Percentiles rank a stretch among this genome's conserved stretches.
Conservation (phyloP, 2,329 filamentous ascomycete species). For the Purpureocillium takamizusanense region DNA sequence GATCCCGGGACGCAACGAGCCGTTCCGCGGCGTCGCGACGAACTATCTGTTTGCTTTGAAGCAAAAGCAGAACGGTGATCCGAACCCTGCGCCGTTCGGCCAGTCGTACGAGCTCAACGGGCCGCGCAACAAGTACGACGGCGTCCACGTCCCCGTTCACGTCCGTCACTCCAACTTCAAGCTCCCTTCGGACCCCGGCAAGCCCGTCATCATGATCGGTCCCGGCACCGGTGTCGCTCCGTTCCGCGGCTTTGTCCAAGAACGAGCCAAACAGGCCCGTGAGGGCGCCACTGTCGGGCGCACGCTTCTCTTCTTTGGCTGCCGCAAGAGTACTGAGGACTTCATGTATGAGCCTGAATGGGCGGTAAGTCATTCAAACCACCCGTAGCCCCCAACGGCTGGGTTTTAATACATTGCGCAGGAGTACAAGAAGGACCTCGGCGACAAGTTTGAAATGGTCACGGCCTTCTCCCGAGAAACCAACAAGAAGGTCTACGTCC, state of each 20-base stretch:
- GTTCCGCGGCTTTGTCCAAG: constrained; percentile 91
- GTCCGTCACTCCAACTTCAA: constrained; percentile 99
- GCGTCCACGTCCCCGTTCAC: constrained; percentile 89
- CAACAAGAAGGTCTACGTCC: constrained; percentile 88
- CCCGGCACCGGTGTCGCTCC: constrained; percentile 95
- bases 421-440: constrained; percentile 75
- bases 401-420: constrained; percentile 25
- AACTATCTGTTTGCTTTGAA: constrained; percentile 94
- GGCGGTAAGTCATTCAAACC: constrained; percentile 55
- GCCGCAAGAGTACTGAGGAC: constrained; percentile 79
- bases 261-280: constrained; percentile 75
- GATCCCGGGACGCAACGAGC: constrained; percentile 68
- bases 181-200: constrained; percentile 86
- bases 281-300: constrained; percentile 76
- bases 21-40: constrained; percentile 88
- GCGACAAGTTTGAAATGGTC: constrained; percentile 82
- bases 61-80: constrained; percentile 89
- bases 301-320: constrained; percentile 91
- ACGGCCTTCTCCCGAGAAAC: constrained; percentile 92
- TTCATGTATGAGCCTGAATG: constrained; percentile 90
- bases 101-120: constrained; percentile 80
- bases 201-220: constrained; percentile 92
- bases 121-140: constrained; percentile 94
- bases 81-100: constrained; percentile 72
- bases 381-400: not conserved